phyloP scores from a whole-genome alignment of 148 eudicot genomes.

The Vaccinium vitisidaea region DNA sequence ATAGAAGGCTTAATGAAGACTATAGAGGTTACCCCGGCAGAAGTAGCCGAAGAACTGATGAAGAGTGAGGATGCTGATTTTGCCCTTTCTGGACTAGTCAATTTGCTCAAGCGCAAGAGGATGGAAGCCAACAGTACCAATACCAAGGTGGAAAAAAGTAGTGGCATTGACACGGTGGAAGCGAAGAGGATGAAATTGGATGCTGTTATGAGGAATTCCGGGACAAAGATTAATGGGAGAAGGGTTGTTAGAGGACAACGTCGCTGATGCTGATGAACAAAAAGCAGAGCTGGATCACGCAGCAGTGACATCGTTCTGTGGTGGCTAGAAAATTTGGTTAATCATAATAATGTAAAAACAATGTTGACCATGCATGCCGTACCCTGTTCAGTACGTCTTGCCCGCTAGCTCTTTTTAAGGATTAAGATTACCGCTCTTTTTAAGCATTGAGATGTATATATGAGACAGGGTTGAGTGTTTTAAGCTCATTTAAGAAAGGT shows the following conservation, averaged over 20 bases:
- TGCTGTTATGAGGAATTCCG: not conserved
- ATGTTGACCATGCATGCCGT: too few relatives aligned
- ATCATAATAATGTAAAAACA: too few relatives aligned
- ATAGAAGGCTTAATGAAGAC: slow-evolving; percentile 29
- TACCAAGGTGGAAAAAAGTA: not conserved
- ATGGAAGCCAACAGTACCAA: not conserved
- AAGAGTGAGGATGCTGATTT: slow-evolving; percentile 31
- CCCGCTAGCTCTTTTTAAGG: too few relatives aligned
- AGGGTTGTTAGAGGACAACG: not conserved
- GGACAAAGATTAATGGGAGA: not conserved
- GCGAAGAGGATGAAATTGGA: not conserved
- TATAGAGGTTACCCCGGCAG: slow-evolving; percentile 37
- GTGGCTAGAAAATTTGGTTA: not conserved
- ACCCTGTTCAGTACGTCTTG: too few relatives aligned
- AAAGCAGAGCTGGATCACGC: not conserved
- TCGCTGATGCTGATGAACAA: not conserved
- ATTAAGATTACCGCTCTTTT: too few relatives aligned
- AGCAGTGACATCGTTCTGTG: not conserved
- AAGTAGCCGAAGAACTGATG: slow-evolving; percentile 46
- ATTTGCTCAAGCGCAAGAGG: slow-evolving; percentile 27
- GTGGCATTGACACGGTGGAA: not conserved
- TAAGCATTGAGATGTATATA: too few relatives aligned
- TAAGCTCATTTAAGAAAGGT: too few relatives aligned
- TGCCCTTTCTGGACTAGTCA: slow-evolving; percentile 30
- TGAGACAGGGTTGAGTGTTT: too few relatives aligned